phyloP scores from a whole-genome alignment of 2,329 filamentous ascomycete species.

The Pseudopithomyces chartarum region DNA sequence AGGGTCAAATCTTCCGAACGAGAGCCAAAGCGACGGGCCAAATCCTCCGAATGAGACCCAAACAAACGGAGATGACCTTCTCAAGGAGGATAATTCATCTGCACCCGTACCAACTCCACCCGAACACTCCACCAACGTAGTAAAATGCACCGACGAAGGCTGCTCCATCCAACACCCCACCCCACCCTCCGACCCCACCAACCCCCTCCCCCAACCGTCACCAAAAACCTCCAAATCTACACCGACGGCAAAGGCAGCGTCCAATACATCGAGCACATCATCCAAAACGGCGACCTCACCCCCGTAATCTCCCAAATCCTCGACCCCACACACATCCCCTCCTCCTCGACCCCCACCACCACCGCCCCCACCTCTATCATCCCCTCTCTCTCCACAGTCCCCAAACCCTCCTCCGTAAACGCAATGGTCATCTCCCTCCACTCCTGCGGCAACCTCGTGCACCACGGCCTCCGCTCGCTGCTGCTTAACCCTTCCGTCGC shows the following conservation, averaged over 20 bases:
- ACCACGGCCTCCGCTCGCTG: constrained; percentile 88
- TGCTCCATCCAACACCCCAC: constrained; percentile 12
- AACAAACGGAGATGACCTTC: neutral
- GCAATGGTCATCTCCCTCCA: constrained; percentile 94
- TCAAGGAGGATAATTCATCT: neutral
- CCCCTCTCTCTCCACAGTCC: constrained; percentile 30
- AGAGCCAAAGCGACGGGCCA: neutral
- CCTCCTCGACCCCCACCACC: constrained; percentile 31
- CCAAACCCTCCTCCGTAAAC: constrained; percentile 45
- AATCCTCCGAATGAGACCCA: neutral
- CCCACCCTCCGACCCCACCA: neutral
- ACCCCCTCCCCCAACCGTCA: constrained; percentile 22
- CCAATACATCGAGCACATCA: constrained; percentile 75
- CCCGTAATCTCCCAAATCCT: constrained; percentile 69
- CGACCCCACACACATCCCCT: constrained; percentile 41
- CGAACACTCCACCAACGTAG: neutral
- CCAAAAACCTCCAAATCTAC: constrained; percentile 46
- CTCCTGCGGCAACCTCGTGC: constrained; percentile 96
- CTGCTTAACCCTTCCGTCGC: constrained; percentile 81
- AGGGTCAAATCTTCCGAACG: neutral
- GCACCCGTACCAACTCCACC: neutral
- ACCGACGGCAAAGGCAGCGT: constrained; percentile 71
- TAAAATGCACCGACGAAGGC: constrained; percentile 18
- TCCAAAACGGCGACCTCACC: constrained; percentile 74
- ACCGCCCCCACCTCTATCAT: constrained; percentile 26